phyloP scores from a whole-genome alignment of 257 asterid species.

The Fraxinus pennsylvanica region DNA sequence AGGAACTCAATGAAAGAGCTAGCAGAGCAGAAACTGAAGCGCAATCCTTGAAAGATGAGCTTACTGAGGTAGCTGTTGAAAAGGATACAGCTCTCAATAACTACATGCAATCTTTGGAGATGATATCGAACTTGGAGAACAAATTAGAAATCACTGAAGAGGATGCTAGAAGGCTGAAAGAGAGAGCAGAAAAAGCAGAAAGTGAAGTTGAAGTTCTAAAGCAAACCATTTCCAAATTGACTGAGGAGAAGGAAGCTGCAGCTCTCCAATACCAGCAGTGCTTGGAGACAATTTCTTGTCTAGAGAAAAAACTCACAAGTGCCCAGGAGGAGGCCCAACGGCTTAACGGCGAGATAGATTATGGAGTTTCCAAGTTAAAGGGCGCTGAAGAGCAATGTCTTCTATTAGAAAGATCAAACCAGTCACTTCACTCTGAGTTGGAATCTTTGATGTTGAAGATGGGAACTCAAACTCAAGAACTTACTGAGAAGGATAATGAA shows the following conservation, averaged over 20 bases:
- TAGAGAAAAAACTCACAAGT: conserved; percentile 57
- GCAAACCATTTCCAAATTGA: conserved; percentile 54
- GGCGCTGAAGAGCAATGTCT: conserved; percentile 75
- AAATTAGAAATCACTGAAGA: conserved; percentile 63
- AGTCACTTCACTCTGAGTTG: conserved; percentile 77
- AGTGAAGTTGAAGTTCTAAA: conserved; percentile 67
- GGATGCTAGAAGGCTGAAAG: conserved; percentile 52
- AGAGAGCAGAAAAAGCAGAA: conserved; percentile 81
- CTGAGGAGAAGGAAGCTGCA: conserved; percentile 67
- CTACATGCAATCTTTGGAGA: conserved; percentile 69
- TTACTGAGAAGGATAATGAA: conserved; percentile 87
- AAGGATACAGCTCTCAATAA: conserved; percentile 78
- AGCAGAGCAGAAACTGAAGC: conserved; percentile 57
- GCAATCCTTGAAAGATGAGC: conserved; percentile 50
- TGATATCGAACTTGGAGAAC: conserved; percentile 75
- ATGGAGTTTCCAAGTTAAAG: conserved; percentile 62
- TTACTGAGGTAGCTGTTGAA: conserved; percentile 51
- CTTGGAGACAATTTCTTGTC: conserved; percentile 57
- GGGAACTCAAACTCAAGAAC: conserved; percentile 79
- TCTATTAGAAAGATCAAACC: conserved; percentile 70
- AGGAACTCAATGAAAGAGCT: conserved; percentile 51
- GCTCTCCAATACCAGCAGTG: conserved; percentile 61
- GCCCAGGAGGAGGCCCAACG: conserved; percentile 66
- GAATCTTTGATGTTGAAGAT: conserved; percentile 72
- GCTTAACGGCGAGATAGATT: conserved; percentile 63